Conservation (phyloP, 2,329 filamentous ascomycete genomes). For the Pseudopyrenochaeta lycopersici region DNA sequence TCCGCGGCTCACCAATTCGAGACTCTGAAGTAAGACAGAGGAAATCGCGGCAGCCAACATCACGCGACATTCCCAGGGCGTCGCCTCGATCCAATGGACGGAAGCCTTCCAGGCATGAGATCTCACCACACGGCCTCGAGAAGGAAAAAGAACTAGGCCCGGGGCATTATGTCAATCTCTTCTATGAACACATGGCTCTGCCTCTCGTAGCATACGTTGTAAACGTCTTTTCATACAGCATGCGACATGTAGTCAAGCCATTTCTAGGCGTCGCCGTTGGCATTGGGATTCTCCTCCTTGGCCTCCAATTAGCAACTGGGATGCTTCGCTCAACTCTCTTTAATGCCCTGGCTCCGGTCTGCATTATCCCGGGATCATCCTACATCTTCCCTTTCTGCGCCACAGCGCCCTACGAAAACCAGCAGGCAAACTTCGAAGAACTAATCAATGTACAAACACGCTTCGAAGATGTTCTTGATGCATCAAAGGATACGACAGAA, state of each 20-base stretch:
- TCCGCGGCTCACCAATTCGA: constrained; percentile 26
- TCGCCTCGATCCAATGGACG: constrained; percentile 11
- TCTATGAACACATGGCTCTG: constrained; percentile 44
- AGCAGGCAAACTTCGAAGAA: constrained; percentile 70
- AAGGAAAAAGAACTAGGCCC: constrained; percentile 24
- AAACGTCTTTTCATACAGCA: constrained; percentile 66
- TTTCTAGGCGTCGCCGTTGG: constrained; percentile 65
- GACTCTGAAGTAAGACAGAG: constrained; percentile 31
- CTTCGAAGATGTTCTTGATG: constrained; percentile 78
- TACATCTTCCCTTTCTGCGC: constrained; percentile 72
- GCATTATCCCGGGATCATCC: constrained; percentile 72
- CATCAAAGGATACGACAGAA: constrained; percentile 70
- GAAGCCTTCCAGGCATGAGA: neutral
- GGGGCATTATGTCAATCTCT: constrained; percentile 32
- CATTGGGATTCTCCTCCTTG: constrained; percentile 64
- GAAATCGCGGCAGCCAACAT: constrained; percentile 12
- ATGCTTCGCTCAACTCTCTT: constrained; percentile 70
- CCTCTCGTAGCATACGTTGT: constrained; percentile 59
- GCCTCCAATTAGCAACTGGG: constrained; percentile 64
- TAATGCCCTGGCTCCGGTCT: constrained; percentile 72
- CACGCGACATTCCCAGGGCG: constrained; percentile 2
- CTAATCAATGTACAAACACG: constrained; percentile 78
- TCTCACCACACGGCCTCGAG: constrained; percentile 3
- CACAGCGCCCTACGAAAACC: constrained; percentile 34
- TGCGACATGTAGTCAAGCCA: constrained; percentile 69